phyloP scores from a whole-genome alignment of 768 basidiomycete genomes.

The Boletellus ananiceps region DNA sequence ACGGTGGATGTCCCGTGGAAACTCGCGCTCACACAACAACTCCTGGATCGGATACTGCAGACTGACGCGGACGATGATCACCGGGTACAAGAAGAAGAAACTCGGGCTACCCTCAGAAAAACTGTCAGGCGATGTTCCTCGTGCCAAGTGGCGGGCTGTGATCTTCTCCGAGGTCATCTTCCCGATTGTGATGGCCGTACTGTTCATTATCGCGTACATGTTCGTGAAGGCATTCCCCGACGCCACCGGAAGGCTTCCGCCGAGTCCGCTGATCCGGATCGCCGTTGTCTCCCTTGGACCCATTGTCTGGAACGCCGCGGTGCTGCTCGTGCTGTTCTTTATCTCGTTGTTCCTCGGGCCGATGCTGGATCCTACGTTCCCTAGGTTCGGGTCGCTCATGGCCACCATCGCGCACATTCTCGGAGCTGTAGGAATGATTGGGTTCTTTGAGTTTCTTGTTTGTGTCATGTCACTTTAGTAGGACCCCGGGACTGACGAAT shows the following conservation, averaged over 20 bases:
- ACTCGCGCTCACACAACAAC: constrained; percentile 94
- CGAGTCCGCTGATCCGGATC: constrained; percentile 88
- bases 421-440: constrained; percentile 82
- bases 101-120: constrained; percentile 97
- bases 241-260: constrained; percentile 55
- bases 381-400: constrained; percentile 88
- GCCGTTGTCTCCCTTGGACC: constrained; percentile 91
- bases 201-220: constrained; percentile 88
- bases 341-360: constrained; percentile 91
- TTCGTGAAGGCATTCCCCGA: constrained; percentile 87
- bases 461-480: constrained; percentile 25
- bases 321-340: constrained; percentile 85
- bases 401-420: constrained; percentile 84
- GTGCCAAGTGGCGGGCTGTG: constrained; percentile 89
- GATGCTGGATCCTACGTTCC: constrained; percentile 77
- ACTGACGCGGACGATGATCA: constrained; percentile 95
- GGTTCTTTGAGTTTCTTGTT: constrained; percentile 95
- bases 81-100: constrained; percentile 99
- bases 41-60: constrained; percentile 99
- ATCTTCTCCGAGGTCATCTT: constrained; percentile 83
- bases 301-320: constrained; percentile 90
- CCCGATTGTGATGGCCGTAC: constrained; percentile 77
- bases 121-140: constrained; percentile 89
- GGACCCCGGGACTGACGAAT: constrained; percentile 11
- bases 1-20: constrained; percentile 98